Conservation (phyloP, 768 basidiomycete genomes). For the Phylloporus arenicola region DNA sequence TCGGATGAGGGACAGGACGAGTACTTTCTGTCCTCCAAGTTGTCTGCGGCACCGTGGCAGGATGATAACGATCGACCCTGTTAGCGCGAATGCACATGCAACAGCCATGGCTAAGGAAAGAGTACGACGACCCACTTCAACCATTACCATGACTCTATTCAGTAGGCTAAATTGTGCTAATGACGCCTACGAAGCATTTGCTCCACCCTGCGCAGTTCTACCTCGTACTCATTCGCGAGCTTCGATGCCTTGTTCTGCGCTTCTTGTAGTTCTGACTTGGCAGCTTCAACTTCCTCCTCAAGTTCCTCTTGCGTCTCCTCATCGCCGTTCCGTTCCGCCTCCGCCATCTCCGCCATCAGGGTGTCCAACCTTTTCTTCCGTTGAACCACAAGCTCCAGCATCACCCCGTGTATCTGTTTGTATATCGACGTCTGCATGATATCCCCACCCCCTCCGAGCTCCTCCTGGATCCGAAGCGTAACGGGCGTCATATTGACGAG, state of each 20-base stretch:
- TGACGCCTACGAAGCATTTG: slow-evolving; percentile 15
- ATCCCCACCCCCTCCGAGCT: slow-evolving; percentile 42
- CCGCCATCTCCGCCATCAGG: slow-evolving; percentile 42
- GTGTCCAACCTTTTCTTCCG: slow-evolving; percentile 41
- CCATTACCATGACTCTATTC: not conserved
- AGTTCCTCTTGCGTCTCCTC: slow-evolving; percentile 43
- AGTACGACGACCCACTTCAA: not conserved
- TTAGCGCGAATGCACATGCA: not conserved
- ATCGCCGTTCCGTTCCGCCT: slow-evolving; percentile 38
- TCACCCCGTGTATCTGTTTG: slow-evolving; percentile 45
- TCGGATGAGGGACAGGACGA: not conserved
- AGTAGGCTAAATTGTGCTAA: not conserved
- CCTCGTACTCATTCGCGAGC: slow-evolving; percentile 25
- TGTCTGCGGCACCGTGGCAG: slow-evolving; percentile 3
- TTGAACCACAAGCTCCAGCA: slow-evolving; percentile 39
- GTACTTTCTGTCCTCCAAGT: not conserved
- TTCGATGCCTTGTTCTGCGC: slow-evolving; percentile 19
- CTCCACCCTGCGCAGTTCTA: slow-evolving; percentile 24
- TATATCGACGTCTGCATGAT: slow-evolving; percentile 50
- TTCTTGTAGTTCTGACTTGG: slow-evolving; percentile 17
- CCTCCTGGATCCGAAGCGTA: slow-evolving; percentile 48
- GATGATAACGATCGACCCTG: not conserved
- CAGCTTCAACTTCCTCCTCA: slow-evolving; percentile 31
- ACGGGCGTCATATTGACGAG: slow-evolving; percentile 36
- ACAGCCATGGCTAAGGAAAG: not conserved